phyloP scores from a whole-genome alignment of 331 rosid genomes.

The Telfairia occidentalis region DNA sequence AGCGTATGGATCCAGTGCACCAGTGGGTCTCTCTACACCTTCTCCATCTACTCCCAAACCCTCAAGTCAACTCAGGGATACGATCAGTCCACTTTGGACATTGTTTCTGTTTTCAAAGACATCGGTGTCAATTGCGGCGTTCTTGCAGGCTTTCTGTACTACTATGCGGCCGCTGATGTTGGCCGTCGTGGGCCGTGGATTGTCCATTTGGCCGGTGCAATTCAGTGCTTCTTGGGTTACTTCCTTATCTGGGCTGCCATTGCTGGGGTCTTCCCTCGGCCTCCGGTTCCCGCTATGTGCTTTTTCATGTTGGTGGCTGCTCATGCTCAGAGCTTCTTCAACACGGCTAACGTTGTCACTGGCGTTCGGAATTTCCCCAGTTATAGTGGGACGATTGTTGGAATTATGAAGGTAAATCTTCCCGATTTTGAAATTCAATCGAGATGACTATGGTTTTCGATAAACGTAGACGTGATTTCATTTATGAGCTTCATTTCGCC shows the following conservation, averaged over 20 bases:
- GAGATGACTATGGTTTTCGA: neutral
- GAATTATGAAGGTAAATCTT: constrained; percentile 66
- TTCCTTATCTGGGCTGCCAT: constrained; percentile 67
- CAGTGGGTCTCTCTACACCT: constrained; percentile 78
- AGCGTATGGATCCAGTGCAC: constrained; percentile 77
- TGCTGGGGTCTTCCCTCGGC: constrained; percentile 49
- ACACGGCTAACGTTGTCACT: constrained; percentile 69
- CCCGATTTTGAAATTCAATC: neutral
- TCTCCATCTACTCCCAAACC: constrained; percentile 64
- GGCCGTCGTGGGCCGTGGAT: constrained; percentile 62
- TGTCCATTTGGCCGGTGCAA: constrained; percentile 48
- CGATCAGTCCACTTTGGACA: constrained; percentile 76
- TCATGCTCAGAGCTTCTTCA: constrained; percentile 67
- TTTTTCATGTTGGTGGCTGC: constrained; percentile 57
- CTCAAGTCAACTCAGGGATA: constrained; percentile 69
- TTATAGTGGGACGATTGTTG: constrained; percentile 82
- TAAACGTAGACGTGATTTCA: neutral
- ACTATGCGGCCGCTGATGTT: constrained; percentile 30
- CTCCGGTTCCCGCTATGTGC: constrained; percentile 55
- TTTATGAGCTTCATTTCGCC: neutral
- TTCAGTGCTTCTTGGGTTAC: constrained; percentile 58
- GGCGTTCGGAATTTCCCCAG: constrained; percentile 66
- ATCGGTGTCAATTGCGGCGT: constrained; percentile 80
- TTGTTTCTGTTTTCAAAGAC: constrained; percentile 87
- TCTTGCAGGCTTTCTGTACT: constrained; percentile 70